A percentile compares a stretch with the other conserved stretches of the same genome.
Evolutionary conservation across 2,329 filamentous ascomycete species (phyloP).

Genomic region (Alternaria dauci): DNA sequence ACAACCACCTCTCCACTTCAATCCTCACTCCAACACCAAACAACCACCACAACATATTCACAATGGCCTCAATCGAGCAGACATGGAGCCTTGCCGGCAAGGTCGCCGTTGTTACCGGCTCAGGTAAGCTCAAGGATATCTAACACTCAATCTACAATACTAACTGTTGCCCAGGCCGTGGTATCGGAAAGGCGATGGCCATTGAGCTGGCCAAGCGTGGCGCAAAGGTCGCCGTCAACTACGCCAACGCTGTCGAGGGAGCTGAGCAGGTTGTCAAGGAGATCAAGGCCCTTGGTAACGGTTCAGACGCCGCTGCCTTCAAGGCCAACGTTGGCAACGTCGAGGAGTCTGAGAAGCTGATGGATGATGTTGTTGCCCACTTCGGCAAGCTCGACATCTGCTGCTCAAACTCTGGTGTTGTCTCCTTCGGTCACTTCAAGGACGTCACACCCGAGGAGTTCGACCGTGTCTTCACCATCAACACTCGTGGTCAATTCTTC

Average conservation of each 20-base stretch:
- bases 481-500: constrained; percentile 71
- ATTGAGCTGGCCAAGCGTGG: constrained; percentile 70
- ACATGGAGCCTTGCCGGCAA: constrained; percentile 63
- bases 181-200: constrained; percentile 73
- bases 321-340: constrained; percentile 74
- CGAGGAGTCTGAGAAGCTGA: constrained; percentile 68
- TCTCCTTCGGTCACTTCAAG: constrained; percentile 63
- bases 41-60: constrained; percentile 33
- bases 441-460: constrained; percentile 64
- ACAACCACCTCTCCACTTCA: constrained; percentile 15
- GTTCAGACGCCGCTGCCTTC: constrained; percentile 69
- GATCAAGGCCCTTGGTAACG: constrained; percentile 69
- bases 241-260: constrained; percentile 70
- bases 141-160: constrained; percentile 11
- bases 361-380: constrained; percentile 68
- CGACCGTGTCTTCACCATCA: constrained; percentile 68
- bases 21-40: constrained; percentile 15
- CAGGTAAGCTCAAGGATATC: constrained; percentile 49
- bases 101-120: constrained; percentile 63
- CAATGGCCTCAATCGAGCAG: constrained; percentile 53
- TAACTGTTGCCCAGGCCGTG: constrained; percentile 59
- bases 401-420: constrained; percentile 71
- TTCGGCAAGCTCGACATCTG: constrained; percentile 75
- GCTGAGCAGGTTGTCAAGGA: constrained; percentile 71
- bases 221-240: constrained; percentile 72